Conservation (phyloP, 805 yeast species). For the Kuraishia cidri region DNA sequence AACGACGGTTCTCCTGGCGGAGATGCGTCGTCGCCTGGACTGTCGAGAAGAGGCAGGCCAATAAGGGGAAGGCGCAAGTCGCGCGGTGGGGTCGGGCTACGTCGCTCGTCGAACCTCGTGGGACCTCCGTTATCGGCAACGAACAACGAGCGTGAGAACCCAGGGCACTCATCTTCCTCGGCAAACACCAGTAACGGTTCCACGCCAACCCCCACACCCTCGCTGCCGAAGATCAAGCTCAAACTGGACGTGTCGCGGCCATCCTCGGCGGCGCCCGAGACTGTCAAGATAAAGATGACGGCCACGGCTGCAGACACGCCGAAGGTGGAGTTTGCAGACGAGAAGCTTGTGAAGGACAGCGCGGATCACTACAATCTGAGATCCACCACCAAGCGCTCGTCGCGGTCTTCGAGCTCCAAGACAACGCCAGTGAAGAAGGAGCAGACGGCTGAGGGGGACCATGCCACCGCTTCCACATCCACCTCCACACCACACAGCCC, state of each 20-base stretch:
- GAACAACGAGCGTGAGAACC: background rate
- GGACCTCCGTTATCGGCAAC: background rate
- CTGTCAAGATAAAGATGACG: background rate
- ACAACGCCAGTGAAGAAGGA: background rate
- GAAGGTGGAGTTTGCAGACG: background rate
- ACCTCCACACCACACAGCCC: background rate
- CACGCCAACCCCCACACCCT: background rate
- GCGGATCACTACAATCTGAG: constrained; percentile 2
- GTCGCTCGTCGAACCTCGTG: background rate
- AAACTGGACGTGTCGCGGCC: background rate
- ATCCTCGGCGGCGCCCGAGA: background rate
- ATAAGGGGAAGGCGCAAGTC: constrained; percentile 15
- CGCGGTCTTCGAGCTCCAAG: background rate
- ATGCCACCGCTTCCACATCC: background rate
- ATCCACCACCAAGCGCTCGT: constrained; percentile 2
- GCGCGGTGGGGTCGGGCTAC: constrained; percentile 14
- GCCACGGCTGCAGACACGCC: background rate
- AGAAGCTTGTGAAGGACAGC: background rate
- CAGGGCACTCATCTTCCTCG: background rate
- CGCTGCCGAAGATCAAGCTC: constrained; percentile 1
- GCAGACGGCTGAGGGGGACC: background rate
- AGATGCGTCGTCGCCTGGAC: background rate
- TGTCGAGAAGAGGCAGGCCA: background rate
- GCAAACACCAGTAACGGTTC: too few species aligned
- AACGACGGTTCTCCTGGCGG: background rate